A percentile compares a stretch with the other conserved stretches of the same genome.
phyloP scores from a whole-genome alignment of 1,284 basidiomycete species.

The Polyporus tsugae region DNA sequence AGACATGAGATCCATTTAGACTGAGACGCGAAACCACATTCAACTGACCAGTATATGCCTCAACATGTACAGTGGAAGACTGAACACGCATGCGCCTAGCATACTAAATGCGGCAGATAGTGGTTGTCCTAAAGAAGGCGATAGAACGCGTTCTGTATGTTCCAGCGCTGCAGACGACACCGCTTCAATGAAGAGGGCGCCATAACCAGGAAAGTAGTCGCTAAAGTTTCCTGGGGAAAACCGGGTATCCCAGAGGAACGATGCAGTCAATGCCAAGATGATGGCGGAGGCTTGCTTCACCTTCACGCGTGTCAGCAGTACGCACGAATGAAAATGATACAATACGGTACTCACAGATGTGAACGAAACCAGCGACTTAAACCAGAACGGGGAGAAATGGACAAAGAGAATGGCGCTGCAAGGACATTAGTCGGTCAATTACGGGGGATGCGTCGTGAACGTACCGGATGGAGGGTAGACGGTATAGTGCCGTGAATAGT shows the following conservation, averaged over 20 bases:
- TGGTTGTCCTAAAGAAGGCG: slow-evolving; percentile 61
- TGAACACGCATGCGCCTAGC: slow-evolving; percentile 68
- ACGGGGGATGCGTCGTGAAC: slow-evolving; percentile 25
- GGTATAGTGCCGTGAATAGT: slow-evolving; percentile 65
- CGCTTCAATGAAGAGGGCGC: slow-evolving; percentile 65
- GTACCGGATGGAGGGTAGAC: slow-evolving; percentile 71
- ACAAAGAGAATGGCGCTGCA: slow-evolving; percentile 70
- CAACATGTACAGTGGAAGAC: slow-evolving; percentile 69
- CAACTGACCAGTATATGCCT: slow-evolving; percentile 62
- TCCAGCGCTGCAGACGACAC: slow-evolving; percentile 66
- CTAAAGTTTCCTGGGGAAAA: slow-evolving; percentile 55
- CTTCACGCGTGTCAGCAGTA: slow-evolving; percentile 2
- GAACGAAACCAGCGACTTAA: slow-evolving; percentile 57
- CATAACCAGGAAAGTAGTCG: slow-evolving; percentile 66
- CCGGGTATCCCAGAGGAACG: slow-evolving; percentile 62
- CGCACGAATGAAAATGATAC: not conserved
- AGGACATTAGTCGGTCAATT: not conserved
- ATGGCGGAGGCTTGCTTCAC: slow-evolving; percentile 51
- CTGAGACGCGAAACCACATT: not conserved
- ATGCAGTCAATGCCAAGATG: slow-evolving; percentile 52
- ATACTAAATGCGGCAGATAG: slow-evolving; percentile 61
- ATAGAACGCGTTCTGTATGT: slow-evolving; percentile 64
- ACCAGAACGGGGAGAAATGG: slow-evolving; percentile 72
- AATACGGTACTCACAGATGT: slow-evolving; percentile 51
- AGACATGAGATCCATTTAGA: slow-evolving; percentile 14